These are phyloP conservation scores for Wallacemonas collosoma DNA, from an alignment of 208 protist species.

Conservation along the genomic window DNA sequence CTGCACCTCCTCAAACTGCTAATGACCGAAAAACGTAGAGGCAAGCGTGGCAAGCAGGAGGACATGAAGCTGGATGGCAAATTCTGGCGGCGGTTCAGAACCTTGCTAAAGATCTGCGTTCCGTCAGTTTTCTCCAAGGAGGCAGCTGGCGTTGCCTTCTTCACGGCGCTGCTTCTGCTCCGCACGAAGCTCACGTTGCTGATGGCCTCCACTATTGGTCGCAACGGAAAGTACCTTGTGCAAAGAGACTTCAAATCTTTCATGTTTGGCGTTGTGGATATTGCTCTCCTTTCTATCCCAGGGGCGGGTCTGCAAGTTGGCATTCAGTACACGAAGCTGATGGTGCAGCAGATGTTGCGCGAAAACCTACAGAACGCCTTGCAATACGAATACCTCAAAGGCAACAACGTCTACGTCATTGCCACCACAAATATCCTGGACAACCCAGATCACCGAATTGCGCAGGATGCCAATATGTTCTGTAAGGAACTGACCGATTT, in stretches of 20 bases:
- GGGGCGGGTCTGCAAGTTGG: constrained; percentile 63
- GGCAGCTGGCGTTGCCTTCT: constrained; percentile 36
- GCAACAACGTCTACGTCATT: constrained; percentile 60
- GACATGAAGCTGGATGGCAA: constrained; percentile 35
- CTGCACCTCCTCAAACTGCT: constrained; percentile 25
- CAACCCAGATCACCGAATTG: constrained; percentile 81
- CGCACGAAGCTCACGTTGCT: constrained; percentile 65
- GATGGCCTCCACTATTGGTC: constrained; percentile 56
- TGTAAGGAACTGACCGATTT: constrained; percentile 73
- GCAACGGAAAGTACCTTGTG: constrained; percentile 60
- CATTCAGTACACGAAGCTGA: constrained; percentile 67
- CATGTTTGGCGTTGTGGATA: constrained; percentile 63
- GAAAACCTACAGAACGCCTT: constrained; percentile 65
- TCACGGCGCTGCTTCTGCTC: constrained; percentile 52
- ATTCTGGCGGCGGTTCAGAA: constrained; percentile 57
- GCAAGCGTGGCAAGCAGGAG: constrained; percentile 17
- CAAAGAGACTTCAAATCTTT: constrained; percentile 59
- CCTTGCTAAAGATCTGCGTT: constrained; percentile 69
- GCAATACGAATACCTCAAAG: constrained; percentile 68
- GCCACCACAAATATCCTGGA: constrained; percentile 55
- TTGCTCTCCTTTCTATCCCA: constrained; percentile 69
- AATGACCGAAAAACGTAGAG: constrained; percentile 14
- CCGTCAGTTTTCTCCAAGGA: constrained; percentile 57
- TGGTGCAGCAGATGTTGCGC: constrained; percentile 65
- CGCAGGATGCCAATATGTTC: constrained; percentile 75